Evolutionary conservation across 441 rosid genomes (phyloP).

Genomic region (Arabidopsis hybrid): DNA sequence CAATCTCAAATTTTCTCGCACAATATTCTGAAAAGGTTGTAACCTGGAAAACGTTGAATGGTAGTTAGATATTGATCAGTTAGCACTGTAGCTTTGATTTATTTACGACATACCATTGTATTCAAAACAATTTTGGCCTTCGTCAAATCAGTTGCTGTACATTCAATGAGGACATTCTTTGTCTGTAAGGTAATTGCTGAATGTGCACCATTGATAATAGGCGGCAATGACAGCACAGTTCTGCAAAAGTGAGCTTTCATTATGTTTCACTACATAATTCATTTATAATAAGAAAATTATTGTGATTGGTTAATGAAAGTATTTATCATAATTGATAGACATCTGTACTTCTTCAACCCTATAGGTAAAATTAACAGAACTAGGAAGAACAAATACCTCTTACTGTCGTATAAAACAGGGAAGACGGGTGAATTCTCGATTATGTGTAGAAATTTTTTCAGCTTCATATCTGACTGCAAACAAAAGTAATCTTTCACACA

Average conservation of each 20-base stretch:
- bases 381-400: conserved; percentile 58
- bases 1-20: conserved; percentile 78
- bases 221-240: conserved; percentile 90
- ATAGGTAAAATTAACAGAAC: background rate
- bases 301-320: background rate
- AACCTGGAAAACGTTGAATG: conserved; percentile 54
- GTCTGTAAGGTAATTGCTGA: conserved; percentile 93
- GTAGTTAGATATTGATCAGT: conserved; percentile 19
- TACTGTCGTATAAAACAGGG: conserved; percentile 80
- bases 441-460: conserved; percentile 91
- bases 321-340: background rate
- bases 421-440: conserved; percentile 83
- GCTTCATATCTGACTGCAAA: conserved; percentile 87
- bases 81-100: conserved; percentile 23
- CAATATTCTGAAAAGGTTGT: conserved; percentile 81
- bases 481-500: conserved; percentile 13
- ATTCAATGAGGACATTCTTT: conserved; percentile 92
- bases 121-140: conserved; percentile 94
- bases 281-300: background rate
- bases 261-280: background rate
- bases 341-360: conserved; percentile 3
- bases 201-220: conserved; percentile 95
- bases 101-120: conserved; percentile 70
- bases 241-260: conserved; percentile 50
- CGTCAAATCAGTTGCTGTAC: conserved; percentile 96